Conservation (phyloP, 139 green algal species). For the Micractinium conductrix region DNA sequence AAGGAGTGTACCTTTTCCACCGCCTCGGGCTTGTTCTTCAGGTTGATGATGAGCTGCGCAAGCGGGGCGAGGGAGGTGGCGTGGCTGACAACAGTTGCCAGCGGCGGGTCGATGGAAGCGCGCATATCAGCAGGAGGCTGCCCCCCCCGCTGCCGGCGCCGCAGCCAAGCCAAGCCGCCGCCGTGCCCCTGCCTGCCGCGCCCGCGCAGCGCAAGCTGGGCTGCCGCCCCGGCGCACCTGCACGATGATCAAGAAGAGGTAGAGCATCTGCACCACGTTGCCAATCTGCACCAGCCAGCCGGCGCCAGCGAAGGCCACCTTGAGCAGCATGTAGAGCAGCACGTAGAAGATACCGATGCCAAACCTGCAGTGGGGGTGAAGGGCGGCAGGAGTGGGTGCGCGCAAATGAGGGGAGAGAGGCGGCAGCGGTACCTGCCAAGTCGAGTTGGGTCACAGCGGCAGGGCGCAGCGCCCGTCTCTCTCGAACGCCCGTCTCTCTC, state of each 20-base stretch:
- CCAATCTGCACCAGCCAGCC: slow-evolving; percentile 34
- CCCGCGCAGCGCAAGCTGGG: too few relatives aligned
- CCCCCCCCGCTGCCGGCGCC: too few relatives aligned
- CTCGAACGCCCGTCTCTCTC: too few relatives aligned
- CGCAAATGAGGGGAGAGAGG: too few relatives aligned
- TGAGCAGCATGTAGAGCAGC: slow-evolving; percentile 43
- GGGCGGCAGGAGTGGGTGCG: not conserved
- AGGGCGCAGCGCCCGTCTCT: too few relatives aligned
- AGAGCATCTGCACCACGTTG: slow-evolving; percentile 38
- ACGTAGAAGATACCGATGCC: slow-evolving; percentile 51
- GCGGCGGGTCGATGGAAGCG: too few relatives aligned
- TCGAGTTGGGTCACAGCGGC: too few relatives aligned
- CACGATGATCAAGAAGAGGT: slow-evolving; percentile 51
- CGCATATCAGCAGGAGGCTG: too few relatives aligned
- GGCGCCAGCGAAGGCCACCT: slow-evolving; percentile 20
- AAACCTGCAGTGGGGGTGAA: slow-evolving; percentile 11
- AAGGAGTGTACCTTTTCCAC: slow-evolving; percentile 55
- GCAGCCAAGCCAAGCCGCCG: not conserved
- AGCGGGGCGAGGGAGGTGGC: not conserved
- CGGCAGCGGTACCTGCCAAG: not conserved
- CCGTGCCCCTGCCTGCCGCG: not conserved
- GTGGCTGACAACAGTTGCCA: not conserved
- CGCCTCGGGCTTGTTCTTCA: slow-evolving; percentile 54
- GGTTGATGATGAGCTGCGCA: slow-evolving; percentile 46
- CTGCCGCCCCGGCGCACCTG: slow-evolving; percentile 4